Evolutionary conservation across 805 yeast species (phyloP), one percentile per base, ranked within the genome.

Genomic region (Candida krabiensis): DNA sequence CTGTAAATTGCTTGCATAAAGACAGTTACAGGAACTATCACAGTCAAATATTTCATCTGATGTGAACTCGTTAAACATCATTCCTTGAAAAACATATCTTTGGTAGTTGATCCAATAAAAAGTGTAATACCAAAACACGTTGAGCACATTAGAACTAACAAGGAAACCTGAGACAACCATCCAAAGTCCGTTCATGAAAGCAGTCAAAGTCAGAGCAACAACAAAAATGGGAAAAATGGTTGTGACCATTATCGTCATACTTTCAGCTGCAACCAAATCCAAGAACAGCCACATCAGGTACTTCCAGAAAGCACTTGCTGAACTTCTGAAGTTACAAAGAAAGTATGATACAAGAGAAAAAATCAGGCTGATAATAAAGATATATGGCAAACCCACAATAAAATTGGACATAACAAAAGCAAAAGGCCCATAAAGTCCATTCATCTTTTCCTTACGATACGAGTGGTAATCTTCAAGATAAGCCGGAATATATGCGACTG

Each of bases 171-270:
- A 67, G 7, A 66, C 69, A 14, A 66, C 55, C 71, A 67, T 67
- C 70, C 70, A 67, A n/a, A 67, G 51, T 4, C 71, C 70, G 46
- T 67, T 67, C 21, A 63, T 55, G 46, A 67, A 67, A 1, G 71
- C 70, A 4, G 68, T 62, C 17, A 66, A 44, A 1, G 71, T 70
- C 47, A 67, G 55, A 3, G 70, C 53, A 27, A 61, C 59, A 6
- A 67, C 71, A 41, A 66, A 66, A 13, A 55, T 49, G 4, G 71
- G 70, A 34, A 61, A 50, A 11, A 64, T 13, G 7, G 65, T 47
- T 12, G 70, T 47, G 13, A 67, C 51, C 22, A 66, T 53, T 7
- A 64, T 58, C 15, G 69, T 67, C 55, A 67, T 50, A 13, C 68
- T 61, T 41, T 67, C 71, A 3, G 71, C 71, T 1, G 70, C 71